Base-by-base conservation (phyloP, 345 rosid species). In the Pistacia integerrima region DNA sequence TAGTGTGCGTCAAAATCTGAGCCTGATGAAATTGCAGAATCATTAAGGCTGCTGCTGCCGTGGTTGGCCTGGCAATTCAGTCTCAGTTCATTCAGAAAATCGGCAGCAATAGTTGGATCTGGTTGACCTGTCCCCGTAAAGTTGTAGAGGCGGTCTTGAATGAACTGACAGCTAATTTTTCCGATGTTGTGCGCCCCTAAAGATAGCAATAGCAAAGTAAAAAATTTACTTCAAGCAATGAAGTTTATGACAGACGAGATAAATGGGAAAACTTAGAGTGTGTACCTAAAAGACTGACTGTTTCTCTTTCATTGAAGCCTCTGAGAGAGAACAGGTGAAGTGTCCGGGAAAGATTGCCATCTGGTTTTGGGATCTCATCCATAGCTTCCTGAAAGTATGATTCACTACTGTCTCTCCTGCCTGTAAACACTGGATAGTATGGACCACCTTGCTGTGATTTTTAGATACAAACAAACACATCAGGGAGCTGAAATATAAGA, bases 111-210 rank as follows among this genome's bases (percentile, higher is more conserved):
- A 1, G 83, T 74, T 12, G 84, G 83, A 63, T 88, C 88, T 36
- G 85, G 86, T 48, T 63, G 77, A 52, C 87, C 86, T 9, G 91
- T 79, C 64, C 84, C 86, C 1, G 25, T 44, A 62, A 86, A 88
- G 77, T 84, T 73, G 76, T 64, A 54, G 67, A 88, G 81, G 58
- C 89, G 87, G 30, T 28, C 18, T 72, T 30, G 61, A 44, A 88
- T 76, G 82, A 88, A 86, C 20, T 83, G 67, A 56, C 89, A 88
- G 61, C 81, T 77, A 5, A 84, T 88, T 52, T 66, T 84, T 51
- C 91, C 91, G 38, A 86, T 79, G 56, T 66, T 81, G 58, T 86
- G 91, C 0, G 64, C 87, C n/a, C 91, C 91, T 88, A 69, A 76
- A 77, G 10, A 76, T 49, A 54, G 73, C 46, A 41, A 41, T 6